A percentile compares a stretch with the other conserved stretches of the same genome.
Evolutionary conservation across 2,329 filamentous ascomycete species (phyloP).

Genomic region (Trichothecium sympodiale): DNA sequence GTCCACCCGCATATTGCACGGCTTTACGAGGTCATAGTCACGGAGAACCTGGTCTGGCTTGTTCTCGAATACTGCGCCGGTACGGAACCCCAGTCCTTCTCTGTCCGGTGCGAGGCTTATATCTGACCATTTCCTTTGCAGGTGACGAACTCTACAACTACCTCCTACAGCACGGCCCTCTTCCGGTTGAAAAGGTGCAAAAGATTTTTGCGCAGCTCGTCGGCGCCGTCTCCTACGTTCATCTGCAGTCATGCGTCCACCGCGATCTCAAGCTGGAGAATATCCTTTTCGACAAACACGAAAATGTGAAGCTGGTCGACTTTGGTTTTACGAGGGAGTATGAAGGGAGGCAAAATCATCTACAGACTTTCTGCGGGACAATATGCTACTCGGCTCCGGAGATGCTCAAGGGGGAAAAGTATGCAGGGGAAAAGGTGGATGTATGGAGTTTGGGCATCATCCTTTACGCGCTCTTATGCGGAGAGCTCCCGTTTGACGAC

Average conservation of each 20-base stretch:
- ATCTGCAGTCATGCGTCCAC: constrained; percentile 90
- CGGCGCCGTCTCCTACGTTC: constrained; percentile 89
- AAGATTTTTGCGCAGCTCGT: constrained; percentile 94
- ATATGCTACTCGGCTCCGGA: constrained; percentile 97
- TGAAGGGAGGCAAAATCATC: constrained; percentile 83
- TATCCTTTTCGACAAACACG: constrained; percentile 89
- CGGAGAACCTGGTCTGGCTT: constrained; percentile 88
- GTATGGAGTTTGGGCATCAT: constrained; percentile 89
- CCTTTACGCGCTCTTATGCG: constrained; percentile 69
- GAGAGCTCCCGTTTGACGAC: constrained; percentile 89
- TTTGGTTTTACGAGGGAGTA: constrained; percentile 98
- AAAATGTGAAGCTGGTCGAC: constrained; percentile 95
- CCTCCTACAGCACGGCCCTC: constrained; percentile 73
- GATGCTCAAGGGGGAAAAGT: constrained; percentile 97
- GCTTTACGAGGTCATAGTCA: constrained; percentile 96
- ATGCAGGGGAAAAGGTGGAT: constrained; percentile 94
- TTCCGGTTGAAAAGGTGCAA: constrained; percentile 79
- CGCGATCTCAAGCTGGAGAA: constrained; percentile 87
- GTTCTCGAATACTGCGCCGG: constrained; percentile 93
- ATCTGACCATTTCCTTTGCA: constrained; percentile 19
- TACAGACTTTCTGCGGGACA: constrained; percentile 96
- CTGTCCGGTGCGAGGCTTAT: too few species aligned
- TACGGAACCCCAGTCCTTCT: constrained; percentile 24
- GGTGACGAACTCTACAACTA: constrained; percentile 97
- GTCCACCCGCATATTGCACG: constrained; percentile 94